These are phyloP conservation scores for Aspergillus fumigatus DNA, from an alignment of 2,329 filamentous ascomycete species.

Conservation along the genomic window DNA sequence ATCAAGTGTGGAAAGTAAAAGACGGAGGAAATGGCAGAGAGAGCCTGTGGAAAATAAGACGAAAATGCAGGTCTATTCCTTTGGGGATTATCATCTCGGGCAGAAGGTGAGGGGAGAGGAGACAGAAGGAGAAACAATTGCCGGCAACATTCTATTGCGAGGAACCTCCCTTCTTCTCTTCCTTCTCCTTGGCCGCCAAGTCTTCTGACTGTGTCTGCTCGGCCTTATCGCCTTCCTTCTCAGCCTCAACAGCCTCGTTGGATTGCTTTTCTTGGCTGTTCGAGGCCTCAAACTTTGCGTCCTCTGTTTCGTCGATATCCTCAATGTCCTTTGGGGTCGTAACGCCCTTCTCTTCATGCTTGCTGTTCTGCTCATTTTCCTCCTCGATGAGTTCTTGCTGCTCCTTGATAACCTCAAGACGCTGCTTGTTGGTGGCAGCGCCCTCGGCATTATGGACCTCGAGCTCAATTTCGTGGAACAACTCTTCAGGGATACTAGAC, in stretches of 20 bases:
- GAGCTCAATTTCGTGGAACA: conserved; percentile 99
- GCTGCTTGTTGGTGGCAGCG: conserved; percentile 97
- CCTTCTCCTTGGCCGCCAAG: conserved; percentile 12
- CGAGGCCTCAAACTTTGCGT: conserved; percentile 50
- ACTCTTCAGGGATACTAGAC: conserved; percentile 90
- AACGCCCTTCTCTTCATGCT: conserved; percentile 69
- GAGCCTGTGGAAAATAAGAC: not conserved
- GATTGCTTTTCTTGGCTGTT: conserved; percentile 43
- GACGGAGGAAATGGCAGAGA: conserved; percentile 2
- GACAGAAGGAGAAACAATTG: not conserved
- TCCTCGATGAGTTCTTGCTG: conserved; percentile 97
- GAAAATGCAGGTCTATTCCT: not conserved
- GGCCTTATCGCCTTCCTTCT: conserved; percentile 35
- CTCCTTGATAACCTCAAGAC: conserved; percentile 95
- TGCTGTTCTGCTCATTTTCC: conserved; percentile 86
- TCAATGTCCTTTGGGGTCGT: conserved; percentile 78
- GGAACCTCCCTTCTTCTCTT: conserved; percentile 22
- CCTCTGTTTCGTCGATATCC: conserved; percentile 91
- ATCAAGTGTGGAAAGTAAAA: conserved; percentile 7
- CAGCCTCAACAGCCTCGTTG: conserved; percentile 41
- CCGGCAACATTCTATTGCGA: conserved; percentile 2
- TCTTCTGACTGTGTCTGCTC: conserved; percentile 24
- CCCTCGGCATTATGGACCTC: conserved; percentile 97
- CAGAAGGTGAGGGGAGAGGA: conserved; percentile 5
- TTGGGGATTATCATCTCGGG: not conserved